phyloP scores from a whole-genome alignment of 2,329 filamentous ascomycete species.

The Colletotrichum liaoningense region DNA sequence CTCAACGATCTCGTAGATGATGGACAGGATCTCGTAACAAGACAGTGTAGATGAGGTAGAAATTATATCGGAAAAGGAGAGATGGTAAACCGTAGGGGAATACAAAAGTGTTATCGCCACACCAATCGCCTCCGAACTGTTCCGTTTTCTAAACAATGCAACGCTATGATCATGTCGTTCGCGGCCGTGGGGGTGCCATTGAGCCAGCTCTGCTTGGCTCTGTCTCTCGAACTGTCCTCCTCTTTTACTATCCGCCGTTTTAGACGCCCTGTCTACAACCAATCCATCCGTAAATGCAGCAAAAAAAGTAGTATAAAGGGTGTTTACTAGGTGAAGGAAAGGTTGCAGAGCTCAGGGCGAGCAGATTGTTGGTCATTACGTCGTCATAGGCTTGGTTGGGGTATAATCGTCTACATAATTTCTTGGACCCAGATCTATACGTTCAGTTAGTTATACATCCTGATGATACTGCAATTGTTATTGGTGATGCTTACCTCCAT shows the following conservation, averaged over 20 bases:
- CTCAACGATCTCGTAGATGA: background rate
- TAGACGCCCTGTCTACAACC: constrained; percentile 34
- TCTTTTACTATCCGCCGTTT: constrained; percentile 3
- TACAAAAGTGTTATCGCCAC: constrained; percentile 4
- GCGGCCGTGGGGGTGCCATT: constrained; percentile 35
- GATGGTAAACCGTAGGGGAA: constrained; percentile 1
- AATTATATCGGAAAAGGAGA: constrained; percentile 19
- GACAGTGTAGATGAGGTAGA: background rate
- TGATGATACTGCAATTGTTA: background rate
- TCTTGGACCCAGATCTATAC: constrained; percentile 61
- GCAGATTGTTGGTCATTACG: constrained; percentile 48
- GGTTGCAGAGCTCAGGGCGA: constrained; percentile 23
- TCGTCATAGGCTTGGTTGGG: constrained; percentile 36
- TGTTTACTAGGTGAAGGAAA: constrained; percentile 21
- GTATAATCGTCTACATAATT: constrained; percentile 49
- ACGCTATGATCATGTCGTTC: constrained; percentile 32
- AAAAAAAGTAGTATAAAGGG: constrained; percentile 12
- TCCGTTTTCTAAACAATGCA: constrained; percentile 30
- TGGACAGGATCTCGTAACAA: background rate
- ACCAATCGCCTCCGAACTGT: background rate
- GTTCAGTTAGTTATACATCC: constrained; percentile 39
- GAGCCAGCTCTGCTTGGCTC: constrained; percentile 38
- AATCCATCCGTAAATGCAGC: constrained; percentile 27
- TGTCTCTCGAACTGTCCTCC: background rate
- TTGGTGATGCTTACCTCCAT: constrained; percentile 80